Percentiles rank a stretch among this genome's conserved stretches.
Evolutionary conservation across 352 stramenopile genomes (phyloP).

Genomic region (Phytopythium oedochilum): DNA sequence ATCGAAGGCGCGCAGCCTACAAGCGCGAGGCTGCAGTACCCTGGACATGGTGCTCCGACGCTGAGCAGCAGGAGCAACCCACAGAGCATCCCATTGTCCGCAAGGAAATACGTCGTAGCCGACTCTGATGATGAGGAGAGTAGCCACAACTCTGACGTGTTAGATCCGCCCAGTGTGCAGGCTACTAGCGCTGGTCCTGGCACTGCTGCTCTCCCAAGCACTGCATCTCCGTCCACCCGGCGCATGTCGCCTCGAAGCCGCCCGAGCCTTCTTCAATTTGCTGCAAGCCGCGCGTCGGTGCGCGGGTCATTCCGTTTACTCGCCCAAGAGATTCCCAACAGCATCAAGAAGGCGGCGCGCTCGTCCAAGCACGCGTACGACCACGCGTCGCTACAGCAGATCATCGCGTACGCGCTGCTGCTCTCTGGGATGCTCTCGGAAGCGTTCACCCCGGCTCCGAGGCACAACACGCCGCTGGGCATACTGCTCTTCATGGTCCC

Average conservation of each 20-base stretch:
- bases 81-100: conserved; percentile 6
- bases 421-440: conserved; percentile 61
- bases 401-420: conserved; percentile 47
- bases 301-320: background rate
- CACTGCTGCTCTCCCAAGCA: background rate
- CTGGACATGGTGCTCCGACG: background rate
- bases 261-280: background rate
- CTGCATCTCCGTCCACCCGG: background rate
- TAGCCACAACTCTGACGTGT: background rate
- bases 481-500: conserved; percentile 41
- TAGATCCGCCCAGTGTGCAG: background rate
- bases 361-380: conserved; percentile 23
- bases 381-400: conserved; percentile 47
- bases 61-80: conserved; percentile 3
- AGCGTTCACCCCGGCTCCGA: conserved; percentile 45
- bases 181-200: background rate
- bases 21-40: background rate
- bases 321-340: background rate
- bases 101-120: conserved; percentile 20
- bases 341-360: conserved; percentile 11
- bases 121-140: background rate
- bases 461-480: conserved; percentile 71
- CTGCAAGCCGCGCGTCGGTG: background rate
- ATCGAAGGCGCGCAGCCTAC: background rate
- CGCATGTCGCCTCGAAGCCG: background rate